Conservation (phyloP, 345 rosid species). For the Orychophragmus violaceus region DNA sequence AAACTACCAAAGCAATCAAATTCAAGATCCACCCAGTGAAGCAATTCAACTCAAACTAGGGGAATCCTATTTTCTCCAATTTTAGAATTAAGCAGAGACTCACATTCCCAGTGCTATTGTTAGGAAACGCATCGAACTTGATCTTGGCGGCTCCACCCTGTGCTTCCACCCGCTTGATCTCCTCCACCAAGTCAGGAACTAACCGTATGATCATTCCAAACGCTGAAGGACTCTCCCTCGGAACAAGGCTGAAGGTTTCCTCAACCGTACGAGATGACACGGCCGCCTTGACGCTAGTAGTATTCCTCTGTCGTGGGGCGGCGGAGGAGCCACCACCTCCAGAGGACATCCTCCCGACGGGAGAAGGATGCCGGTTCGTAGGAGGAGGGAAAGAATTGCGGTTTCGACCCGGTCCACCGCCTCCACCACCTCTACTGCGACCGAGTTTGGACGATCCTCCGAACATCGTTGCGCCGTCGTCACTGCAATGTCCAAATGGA, state of each 20-base stretch:
- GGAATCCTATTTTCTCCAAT: neutral
- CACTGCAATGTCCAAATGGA: conserved; percentile 13
- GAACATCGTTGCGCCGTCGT: conserved; percentile 34
- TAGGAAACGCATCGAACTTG: conserved; percentile 72
- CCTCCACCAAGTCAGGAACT: conserved; percentile 83
- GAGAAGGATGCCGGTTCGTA: conserved; percentile 35
- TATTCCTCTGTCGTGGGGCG: conserved; percentile 31
- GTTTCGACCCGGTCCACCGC: conserved; percentile 34
- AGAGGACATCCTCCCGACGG: conserved; percentile 36
- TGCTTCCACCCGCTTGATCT: conserved; percentile 71
- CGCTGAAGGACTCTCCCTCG: conserved; percentile 52
- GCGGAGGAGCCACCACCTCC: conserved; percentile 30
- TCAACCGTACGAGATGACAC: conserved; percentile 37
- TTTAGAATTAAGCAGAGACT: conserved; percentile 25
- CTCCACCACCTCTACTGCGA: conserved; percentile 40
- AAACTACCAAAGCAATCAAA: too few relatives aligned
- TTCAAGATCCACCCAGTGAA: too few relatives aligned
- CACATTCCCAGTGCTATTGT: conserved; percentile 68
- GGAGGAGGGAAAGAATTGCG: conserved; percentile 47
- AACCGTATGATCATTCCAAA: conserved; percentile 75
- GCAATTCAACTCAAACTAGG: conserved; percentile 10
- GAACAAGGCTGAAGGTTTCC: conserved; percentile 66
- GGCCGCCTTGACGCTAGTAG: conserved; percentile 20
- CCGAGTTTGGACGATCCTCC: conserved; percentile 44
- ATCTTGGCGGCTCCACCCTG: conserved; percentile 72